Percentiles rank a stretch among this genome's conserved stretches.
Evolutionary conservation across 495 filamentous ascomycete species (phyloP).

Genomic region (Staphylotrichum tortipilum): DNA sequence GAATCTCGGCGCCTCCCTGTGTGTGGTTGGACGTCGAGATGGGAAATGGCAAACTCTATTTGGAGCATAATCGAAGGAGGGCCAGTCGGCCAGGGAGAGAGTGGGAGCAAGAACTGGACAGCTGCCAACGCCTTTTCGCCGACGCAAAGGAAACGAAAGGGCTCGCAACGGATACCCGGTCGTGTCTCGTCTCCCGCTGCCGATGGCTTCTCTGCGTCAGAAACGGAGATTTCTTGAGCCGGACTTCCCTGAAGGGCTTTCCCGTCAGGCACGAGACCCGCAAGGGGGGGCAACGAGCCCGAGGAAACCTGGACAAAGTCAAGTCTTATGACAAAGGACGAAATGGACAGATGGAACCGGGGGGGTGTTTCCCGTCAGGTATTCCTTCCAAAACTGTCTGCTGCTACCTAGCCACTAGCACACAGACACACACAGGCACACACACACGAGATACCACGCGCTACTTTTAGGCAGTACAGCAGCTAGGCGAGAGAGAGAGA

Average conservation of each 20-base stretch:
- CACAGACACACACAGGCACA: too few species aligned
- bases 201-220: constrained; percentile 7
- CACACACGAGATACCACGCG: neutral
- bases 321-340: too few species aligned
- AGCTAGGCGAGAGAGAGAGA: constrained; percentile 1
- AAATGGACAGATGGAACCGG: constrained; percentile 3
- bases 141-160: constrained; percentile 2
- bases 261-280: constrained; percentile 1
- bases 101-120: constrained; percentile 17
- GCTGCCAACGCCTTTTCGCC: constrained; percentile 8
- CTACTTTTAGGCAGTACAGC: neutral
- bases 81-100: constrained; percentile 10
- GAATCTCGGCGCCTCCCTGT: constrained; percentile 8
- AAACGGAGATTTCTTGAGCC: constrained; percentile 11
- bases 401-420: neutral
- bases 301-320: neutral
- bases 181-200: neutral
- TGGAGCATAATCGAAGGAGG: constrained; percentile 22
- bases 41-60: constrained; percentile 7
- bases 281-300: too few species aligned
- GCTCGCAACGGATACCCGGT: constrained; percentile 5
- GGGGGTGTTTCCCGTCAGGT: neutral
- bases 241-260: constrained; percentile 12
- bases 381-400: neutral
- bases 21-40: constrained; percentile 9